Evolutionary conservation across 305 asterid species (phyloP).

Genomic region (Rubia tinctorum): DNA sequence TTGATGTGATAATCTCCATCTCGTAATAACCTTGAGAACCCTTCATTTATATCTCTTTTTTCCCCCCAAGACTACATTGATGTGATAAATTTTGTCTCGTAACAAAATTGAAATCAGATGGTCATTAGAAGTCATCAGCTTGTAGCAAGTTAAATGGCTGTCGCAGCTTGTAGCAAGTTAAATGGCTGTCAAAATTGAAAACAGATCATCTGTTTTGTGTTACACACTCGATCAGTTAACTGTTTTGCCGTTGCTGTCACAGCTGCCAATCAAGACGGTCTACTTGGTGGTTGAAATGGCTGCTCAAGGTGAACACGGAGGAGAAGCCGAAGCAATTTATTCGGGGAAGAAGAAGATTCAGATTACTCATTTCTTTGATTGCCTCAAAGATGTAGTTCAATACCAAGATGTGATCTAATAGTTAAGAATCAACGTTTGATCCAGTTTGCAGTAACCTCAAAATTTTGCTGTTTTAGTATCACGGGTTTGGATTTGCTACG

Average conservation of each 20-base stretch:
- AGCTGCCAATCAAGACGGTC: constrained; percentile 92
- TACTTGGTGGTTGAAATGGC: constrained; percentile 96
- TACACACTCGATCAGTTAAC: background rate
- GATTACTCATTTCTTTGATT: constrained; percentile 69
- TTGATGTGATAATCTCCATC: background rate
- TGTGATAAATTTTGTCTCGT: background rate
- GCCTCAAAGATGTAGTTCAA: constrained; percentile 73
- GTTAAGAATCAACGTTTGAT: background rate
- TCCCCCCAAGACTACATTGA: too few relatives aligned
- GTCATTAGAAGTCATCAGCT: background rate
- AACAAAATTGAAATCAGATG: background rate
- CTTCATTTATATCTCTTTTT: too few relatives aligned
- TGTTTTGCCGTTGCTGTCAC: constrained; percentile 14
- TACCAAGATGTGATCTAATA: constrained; percentile 32
- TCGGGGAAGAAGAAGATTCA: constrained; percentile 79
- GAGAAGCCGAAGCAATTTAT: constrained; percentile 77
- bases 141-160: too few relatives aligned
- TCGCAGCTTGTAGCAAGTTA: too few relatives aligned
- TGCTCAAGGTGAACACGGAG: constrained; percentile 91
- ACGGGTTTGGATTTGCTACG: background rate
- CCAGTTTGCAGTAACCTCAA: background rate
- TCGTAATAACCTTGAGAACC: background rate
- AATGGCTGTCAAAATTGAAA: too few relatives aligned
- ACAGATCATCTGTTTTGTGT: too few relatives aligned
- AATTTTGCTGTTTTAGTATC: constrained; percentile 7